Evolutionary conservation across 208 protist species (phyloP).

Genomic region (Willaertia magna): DNA sequence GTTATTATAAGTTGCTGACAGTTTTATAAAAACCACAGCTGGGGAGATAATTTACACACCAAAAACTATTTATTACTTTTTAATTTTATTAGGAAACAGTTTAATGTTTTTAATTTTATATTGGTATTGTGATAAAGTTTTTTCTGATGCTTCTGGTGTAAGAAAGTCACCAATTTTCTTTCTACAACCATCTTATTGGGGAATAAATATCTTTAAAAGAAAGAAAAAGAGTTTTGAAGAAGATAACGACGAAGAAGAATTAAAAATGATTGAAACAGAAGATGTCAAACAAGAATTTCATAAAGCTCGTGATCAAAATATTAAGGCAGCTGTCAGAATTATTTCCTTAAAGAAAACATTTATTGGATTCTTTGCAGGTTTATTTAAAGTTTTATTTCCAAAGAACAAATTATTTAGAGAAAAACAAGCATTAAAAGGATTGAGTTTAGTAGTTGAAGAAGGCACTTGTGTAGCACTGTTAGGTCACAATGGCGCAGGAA

Average conservation of each 20-base stretch:
- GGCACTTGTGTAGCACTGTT: conserved; percentile 61
- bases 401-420: not conserved
- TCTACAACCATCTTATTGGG: not conserved
- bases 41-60: too few relatives aligned
- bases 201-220: not conserved
- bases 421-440: not conserved
- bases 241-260: not conserved
- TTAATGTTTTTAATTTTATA: not conserved
- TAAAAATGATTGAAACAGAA: not conserved
- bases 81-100: not conserved
- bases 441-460: not conserved
- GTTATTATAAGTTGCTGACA: too few relatives aligned
- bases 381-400: not conserved
- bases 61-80: not conserved
- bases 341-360: not conserved
- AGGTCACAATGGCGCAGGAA: conserved; percentile 55
- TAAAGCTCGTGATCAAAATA: not conserved
- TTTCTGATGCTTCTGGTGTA: not conserved
- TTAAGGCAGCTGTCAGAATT: not conserved
- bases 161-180: not conserved
- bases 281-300: not conserved
- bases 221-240: not conserved
- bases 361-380: not conserved
- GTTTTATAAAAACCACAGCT: too few relatives aligned
- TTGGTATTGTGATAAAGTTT: conserved; percentile 9